Conservation (phyloP, 148 eudicot genomes). For the Chenopodium berlandieri region DNA sequence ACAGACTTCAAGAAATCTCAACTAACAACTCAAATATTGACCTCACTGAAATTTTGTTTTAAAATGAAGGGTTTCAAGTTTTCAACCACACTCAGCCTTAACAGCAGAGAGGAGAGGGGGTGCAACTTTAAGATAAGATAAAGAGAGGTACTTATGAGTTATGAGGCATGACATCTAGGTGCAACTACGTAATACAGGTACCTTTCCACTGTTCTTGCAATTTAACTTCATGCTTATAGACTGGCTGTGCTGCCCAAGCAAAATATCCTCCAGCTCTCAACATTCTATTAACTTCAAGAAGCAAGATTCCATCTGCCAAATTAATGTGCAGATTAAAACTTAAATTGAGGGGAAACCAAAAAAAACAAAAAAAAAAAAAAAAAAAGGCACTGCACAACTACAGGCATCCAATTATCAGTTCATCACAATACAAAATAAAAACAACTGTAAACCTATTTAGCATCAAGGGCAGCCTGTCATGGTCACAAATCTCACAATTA, state of each 20-base stretch:
- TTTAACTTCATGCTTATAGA: constrained; percentile 55
- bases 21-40: no score
- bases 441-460: no score
- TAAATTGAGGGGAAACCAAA: no score
- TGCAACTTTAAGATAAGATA: no score
- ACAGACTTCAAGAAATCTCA: no score
- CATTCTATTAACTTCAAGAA: constrained; percentile 73
- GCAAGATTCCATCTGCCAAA: constrained; percentile 66
- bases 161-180: not conserved
- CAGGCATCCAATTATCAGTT: not conserved
- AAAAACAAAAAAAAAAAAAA: no score
- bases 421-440: no score
- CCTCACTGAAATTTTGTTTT: no score
- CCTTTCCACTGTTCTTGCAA: constrained; percentile 68
- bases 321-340: not conserved
- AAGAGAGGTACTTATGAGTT: not conserved
- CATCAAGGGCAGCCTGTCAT: constrained; percentile 1
- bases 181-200: constrained; percentile 5
- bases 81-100: no score
- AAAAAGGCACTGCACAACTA: no score
- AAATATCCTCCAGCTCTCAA: constrained; percentile 79
- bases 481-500: not conserved
- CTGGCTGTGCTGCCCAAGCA: constrained; percentile 73
- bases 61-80: no score
- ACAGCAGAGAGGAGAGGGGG: no score